Evolutionary conservation across 208 protist species (phyloP), one percentile per base, ranked within the genome.

Genomic region (Zelonia costaricensis): DNA sequence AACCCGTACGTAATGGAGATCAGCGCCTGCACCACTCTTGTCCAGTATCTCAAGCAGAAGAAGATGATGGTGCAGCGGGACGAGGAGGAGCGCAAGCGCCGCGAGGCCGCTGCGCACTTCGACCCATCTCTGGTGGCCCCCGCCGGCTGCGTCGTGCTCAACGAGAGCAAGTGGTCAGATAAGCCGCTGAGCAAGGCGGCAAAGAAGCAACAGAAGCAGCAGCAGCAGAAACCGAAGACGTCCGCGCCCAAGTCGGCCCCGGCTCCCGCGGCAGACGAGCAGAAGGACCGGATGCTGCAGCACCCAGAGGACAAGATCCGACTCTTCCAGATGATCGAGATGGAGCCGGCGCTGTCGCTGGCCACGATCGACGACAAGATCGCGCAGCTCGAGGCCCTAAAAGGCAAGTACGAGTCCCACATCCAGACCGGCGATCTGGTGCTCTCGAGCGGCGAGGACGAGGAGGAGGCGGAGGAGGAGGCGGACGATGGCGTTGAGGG

Each of bases 1-100:
- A 88, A 92, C 45, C 80, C 85, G 7, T 82, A 86, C 62, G 74
- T 70, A 43, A 53, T 59, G n/a, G 80, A 95, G 63, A 78, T 88
- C 20, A 64, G 47, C 46, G 66, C 74, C 10, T 95, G 88, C 48
- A 51, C 42, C 7, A 82, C 68, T 1, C 62, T 95, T 3, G 48
- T 89, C 30, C 69, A 65, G 36, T 95, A 92, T 44, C 45, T 95
- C 9, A 54, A 74, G 16, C 79, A 95, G 16, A 84, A 88, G 52
- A 85, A 80, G 53, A 46, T 63, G 38, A 86, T 89, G 79, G 48
- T 80, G n/a, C 47, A 69, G 56, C 73, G 67, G 13, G 88, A 95
- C 13, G 77, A 84, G 35, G 83, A 76, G 64, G 83, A 84, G 39
- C 60, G 66, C 15, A 65, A 62, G 38, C 67, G 51, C 22, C 66